Base-by-base conservation (phyloP, 1,139 yeast genomes). In the Zygosaccharomyces pseudobailii region DNA sequence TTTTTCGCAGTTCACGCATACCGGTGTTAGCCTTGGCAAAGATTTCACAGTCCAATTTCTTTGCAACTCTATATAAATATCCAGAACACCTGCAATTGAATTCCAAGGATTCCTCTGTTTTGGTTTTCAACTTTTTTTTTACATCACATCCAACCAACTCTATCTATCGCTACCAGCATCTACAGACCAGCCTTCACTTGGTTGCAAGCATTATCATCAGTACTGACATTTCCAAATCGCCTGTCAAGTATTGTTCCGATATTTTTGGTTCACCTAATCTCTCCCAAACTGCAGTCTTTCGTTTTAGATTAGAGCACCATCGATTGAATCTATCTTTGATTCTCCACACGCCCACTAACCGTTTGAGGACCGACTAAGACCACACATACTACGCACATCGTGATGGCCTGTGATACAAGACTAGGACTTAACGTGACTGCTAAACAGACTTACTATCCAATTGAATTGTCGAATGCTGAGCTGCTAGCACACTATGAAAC, bases 381-480 rank as follows among this genome's bases (percentile, higher is more conserved):
- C 6, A 19, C 17, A 6, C 10, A 19, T 22, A 6, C 10, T n/a
- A 9, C 13, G 13, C 23, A 37, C n/a, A 25, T 22, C 45, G 40
- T 25, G 23, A 49, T 46, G 52, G 47, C 46, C 30, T 32, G 40
- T 35, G 50, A 46, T 19, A 23, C 39, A 10, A 49, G 40, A 39
- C n/a, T 56, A 39, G 72, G 72, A n/a, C 57, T 70, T 31, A 61
- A 56, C 31, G 70, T 68, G 36, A 65, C 68, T 5, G 71, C 73
- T n/a, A 58, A 59, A 40, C 71, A 68, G 49, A 65, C 65, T 13
- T 62, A 65, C 47, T 82, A 82, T 56, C 77, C 85, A 2, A 63
- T 67, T 36, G 70, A 70, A 47, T 67, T 81, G 45, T 79, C 81
- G 52, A 67, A 73, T 42, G 61, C 72, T 6, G 87, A 82, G 61